Conservation (phyloP, 192 early-diverging fungal species). For the Podila epicladia region DNA sequence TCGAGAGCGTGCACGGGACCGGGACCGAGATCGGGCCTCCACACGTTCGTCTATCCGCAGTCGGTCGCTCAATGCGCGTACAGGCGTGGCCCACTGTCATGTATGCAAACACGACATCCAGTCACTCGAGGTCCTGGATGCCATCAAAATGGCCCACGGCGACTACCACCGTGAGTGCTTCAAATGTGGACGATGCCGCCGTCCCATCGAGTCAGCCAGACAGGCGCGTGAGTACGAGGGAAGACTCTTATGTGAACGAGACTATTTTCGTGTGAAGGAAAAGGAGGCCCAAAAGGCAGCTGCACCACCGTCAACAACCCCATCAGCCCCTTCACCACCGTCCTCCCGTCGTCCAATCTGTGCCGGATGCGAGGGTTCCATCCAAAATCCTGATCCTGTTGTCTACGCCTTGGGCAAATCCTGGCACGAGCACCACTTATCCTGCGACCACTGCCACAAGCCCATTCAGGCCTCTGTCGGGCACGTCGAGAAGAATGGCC, state of each 20-base stretch:
- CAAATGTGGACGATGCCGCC: constrained; percentile 62
- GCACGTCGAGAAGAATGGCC: constrained; percentile 67
- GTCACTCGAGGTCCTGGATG: constrained; percentile 14
- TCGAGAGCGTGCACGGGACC: constrained; percentile 11
- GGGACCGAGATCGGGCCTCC: constrained; percentile 10
- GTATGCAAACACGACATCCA: constrained; percentile 45
- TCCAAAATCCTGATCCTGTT: constrained; percentile 27
- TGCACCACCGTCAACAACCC: background rate
- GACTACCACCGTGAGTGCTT: constrained; percentile 66
- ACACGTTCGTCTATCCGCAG: constrained; percentile 34
- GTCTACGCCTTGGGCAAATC: constrained; percentile 71
- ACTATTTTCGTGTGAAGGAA: constrained; percentile 52
- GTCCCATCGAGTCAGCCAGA: constrained; percentile 56
- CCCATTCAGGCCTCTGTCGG: constrained; percentile 62
- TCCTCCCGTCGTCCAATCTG: constrained; percentile 5
- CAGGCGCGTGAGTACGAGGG: constrained; percentile 66
- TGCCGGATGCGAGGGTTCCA: constrained; percentile 35
- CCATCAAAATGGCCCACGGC: constrained; percentile 39
- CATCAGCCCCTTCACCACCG: constrained; percentile 5
- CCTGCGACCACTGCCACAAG: constrained; percentile 72
- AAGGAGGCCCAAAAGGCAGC: constrained; percentile 8
- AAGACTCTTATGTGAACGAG: constrained; percentile 67
- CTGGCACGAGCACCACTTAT: constrained; percentile 72
- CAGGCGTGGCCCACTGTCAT: constrained; percentile 28
- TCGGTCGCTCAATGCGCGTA: constrained; percentile 31